Evolutionary conservation across 148 eudicot genomes (phyloP).

Genomic region (Amaranthus cruentus): DNA sequence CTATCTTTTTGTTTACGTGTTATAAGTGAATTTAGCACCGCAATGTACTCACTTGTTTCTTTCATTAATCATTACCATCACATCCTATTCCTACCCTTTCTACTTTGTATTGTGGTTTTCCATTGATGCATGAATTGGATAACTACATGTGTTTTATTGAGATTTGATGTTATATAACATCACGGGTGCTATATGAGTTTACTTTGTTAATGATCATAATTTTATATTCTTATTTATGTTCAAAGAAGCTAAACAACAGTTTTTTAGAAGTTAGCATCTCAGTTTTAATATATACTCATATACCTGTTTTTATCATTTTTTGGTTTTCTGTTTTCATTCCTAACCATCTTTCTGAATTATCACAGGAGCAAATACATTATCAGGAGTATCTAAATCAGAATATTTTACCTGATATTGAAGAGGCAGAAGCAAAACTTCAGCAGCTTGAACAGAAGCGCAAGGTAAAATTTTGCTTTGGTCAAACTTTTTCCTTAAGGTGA

Average conservation of each 20-base stretch:
- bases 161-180: too few species aligned
- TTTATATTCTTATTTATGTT: too few species aligned
- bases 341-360: slow-evolving; percentile 16
- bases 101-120: too few species aligned
- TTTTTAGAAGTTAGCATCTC: too few species aligned
- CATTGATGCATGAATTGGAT: too few species aligned
- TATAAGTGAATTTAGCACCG: background rate
- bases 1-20: background rate
- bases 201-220: too few species aligned
- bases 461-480: slow-evolving; percentile 37
- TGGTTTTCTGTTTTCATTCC: background rate
- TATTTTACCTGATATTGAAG: slow-evolving; percentile 49
- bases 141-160: too few species aligned
- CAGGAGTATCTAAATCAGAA: slow-evolving; percentile 43
- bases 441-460: slow-evolving; percentile 52
- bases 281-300: too few species aligned
- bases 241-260: too few species aligned
- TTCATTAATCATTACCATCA: background rate
- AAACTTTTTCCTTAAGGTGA: slow-evolving; percentile 4
- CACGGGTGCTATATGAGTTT: too few species aligned
- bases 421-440: slow-evolving; percentile 46
- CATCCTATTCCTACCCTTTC: too few species aligned
- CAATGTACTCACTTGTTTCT: background rate
- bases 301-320: background rate
- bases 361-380: slow-evolving; percentile 57